Evolutionary conservation across 2,329 filamentous ascomycete genomes (phyloP).

Genomic region (Fragosphaeria purpurea): DNA sequence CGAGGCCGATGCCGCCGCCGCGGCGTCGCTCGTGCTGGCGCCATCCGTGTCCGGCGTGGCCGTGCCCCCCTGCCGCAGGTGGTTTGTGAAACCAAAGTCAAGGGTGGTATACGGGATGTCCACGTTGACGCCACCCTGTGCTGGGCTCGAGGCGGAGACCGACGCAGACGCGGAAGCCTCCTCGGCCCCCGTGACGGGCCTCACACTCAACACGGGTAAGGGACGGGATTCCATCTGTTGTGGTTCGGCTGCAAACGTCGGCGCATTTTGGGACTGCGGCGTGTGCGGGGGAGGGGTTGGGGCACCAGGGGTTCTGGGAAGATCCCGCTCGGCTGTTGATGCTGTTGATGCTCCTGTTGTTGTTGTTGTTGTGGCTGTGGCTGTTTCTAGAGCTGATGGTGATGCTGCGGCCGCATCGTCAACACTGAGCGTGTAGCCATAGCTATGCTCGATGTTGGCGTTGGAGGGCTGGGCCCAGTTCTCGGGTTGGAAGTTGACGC

Average conservation of each 20-base stretch:
- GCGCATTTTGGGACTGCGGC: conserved; percentile 13
- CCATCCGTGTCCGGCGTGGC: conserved; percentile 23
- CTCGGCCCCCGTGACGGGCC: not conserved
- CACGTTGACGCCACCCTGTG: not conserved
- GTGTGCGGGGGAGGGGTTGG: conserved; percentile 30
- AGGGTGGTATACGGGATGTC: not conserved
- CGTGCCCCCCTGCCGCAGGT: conserved; percentile 3
- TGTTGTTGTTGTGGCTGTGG: too few relatives aligned
- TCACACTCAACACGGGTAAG: conserved; percentile 6
- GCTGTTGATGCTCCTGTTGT: too few relatives aligned
- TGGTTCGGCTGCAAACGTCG: not conserved
- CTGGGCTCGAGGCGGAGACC: conserved; percentile 1
- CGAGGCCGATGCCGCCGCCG: conserved; percentile 11
- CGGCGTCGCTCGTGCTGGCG: conserved; percentile 23
- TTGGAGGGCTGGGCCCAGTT: conserved; percentile 44
- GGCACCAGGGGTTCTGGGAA: conserved; percentile 24
- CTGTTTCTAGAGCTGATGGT: too few relatives aligned
- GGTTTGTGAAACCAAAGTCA: conserved; percentile 4
- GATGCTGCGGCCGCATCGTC: not conserved
- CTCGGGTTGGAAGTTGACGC: conserved; percentile 42
- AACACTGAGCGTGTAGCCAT: conserved; percentile 9
- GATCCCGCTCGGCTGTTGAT: conserved; percentile 17
- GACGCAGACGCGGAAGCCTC: too few relatives aligned
- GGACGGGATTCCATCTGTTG: not conserved
- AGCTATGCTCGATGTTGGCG: conserved; percentile 36